Base-by-base conservation (phyloP, 2,329 filamentous ascomycete species). In the Scytalidium sp. region DNA sequence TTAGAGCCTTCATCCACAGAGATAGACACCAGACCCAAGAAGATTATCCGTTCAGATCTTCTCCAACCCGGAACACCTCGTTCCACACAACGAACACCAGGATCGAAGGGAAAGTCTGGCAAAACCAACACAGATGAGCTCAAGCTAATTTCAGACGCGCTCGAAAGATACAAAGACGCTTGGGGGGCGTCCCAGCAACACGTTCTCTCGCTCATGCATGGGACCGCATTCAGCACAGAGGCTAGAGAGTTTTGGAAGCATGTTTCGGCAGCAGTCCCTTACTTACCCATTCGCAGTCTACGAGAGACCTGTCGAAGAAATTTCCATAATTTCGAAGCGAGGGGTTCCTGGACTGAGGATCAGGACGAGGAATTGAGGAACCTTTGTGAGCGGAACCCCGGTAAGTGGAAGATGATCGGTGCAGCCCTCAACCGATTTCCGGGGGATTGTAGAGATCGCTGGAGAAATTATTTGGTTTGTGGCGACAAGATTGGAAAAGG, bases 391-490 rank as follows among this genome's bases (percentile, higher is more conserved):
- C 75, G 20, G 42, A 45, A 53, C 48, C 60, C 56, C 1, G 75
- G 71, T 15, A 79, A 81, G 51, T 91, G 86, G 83, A 75, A 75
- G 10, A 56, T 73, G 22, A 86, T 91, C 55, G 81, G 76, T 0
- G 70, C 74, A n/a, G 56, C 80, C 19, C 76, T 88, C 55, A 83
- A 83, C 53, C 82, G 88, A 5, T 78, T 83, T 36, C 74, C 79
- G 0, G 79, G 83, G 52, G 85, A 90, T 61, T 75, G 84, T 46
- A 79, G 85, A 45, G 86, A 90, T 63, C 81, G 87, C 3, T 88
- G 84, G 72, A 76, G 83, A 36, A 87, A 89, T 58, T 83, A 86
- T 58, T 68, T 87, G 19, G 69, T 84, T 42, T 84, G 80, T 47
- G 78, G 78, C 19, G 72, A 77, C 5, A 75, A 72, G 0, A 70